Conservation (phyloP, 495 filamentous ascomycete genomes). For the Amphirosellinia nigrospora region DNA sequence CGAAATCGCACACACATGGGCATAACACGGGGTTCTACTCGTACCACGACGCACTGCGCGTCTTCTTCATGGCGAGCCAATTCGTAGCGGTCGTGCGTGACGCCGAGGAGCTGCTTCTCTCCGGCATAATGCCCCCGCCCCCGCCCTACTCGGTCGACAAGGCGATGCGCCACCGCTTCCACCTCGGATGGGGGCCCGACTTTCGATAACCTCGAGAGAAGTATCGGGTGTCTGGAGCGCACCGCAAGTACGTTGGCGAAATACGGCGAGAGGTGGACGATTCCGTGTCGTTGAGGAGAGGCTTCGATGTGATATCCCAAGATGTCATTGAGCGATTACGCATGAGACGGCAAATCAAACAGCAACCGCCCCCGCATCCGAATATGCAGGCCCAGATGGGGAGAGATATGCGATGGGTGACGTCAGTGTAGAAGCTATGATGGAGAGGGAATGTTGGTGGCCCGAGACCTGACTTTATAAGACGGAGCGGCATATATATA, state of each 20-base stretch:
- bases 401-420: slow-evolving; percentile 47
- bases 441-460: slow-evolving; percentile 36
- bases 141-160: slow-evolving; percentile 44
- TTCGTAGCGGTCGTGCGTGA: slow-evolving; percentile 69
- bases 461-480: slow-evolving; percentile 17
- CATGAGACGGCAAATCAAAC: slow-evolving; percentile 36
- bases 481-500: not conserved
- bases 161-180: slow-evolving; percentile 46
- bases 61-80: slow-evolving; percentile 74
- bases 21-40: slow-evolving; percentile 65
- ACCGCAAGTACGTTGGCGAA: slow-evolving; percentile 51
- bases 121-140: slow-evolving; percentile 37
- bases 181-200: slow-evolving; percentile 31
- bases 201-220: slow-evolving; percentile 52
- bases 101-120: slow-evolving; percentile 56
- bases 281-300: slow-evolving; percentile 47
- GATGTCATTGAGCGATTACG: slow-evolving; percentile 43
- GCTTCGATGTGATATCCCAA: slow-evolving; percentile 50
- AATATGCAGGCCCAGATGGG: slow-evolving; percentile 32
- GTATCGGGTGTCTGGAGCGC: slow-evolving; percentile 50
- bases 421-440: slow-evolving; percentile 44
- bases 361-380: slow-evolving; percentile 33
- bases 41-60: slow-evolving; percentile 73
- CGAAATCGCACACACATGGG: slow-evolving; percentile 57
- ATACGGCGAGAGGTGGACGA: slow-evolving; percentile 59